Base-by-base conservation (phyloP, 164 flowering plant species). In the Taxillus chinensis region DNA sequence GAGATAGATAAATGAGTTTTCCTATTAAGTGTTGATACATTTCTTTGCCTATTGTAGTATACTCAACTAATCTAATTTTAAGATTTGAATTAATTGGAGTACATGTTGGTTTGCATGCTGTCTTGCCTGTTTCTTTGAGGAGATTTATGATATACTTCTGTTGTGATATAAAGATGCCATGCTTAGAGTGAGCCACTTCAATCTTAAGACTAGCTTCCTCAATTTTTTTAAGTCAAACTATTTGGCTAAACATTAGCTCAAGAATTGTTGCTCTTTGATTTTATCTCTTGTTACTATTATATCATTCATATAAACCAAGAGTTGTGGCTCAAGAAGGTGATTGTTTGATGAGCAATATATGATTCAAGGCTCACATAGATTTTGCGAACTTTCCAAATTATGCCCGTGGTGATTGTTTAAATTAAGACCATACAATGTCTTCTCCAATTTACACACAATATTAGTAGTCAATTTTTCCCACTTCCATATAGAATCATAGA, bases 1-100 rank as follows among this genome's bases (percentile, higher is more conserved):
- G 63, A 4, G 63, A 14, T 6, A 53, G 49, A 27, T 54, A 63
- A 15, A 63, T 63, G 3, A 63, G 13, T 54, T 41, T 53, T 14
- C 66, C 66, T 3, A 63, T 41, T 14, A 63, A 16, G 17, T 59
- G 40, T 13, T 55, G 59, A 5, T 48, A 48, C 3, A 8, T 3
- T 48, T 6, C 7, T 3, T 11, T 48, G 7, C 3, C 3, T 48
- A 3, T 48, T 8, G 51, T 7, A 7, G 51, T 6, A 13, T 48
- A 48, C 51, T 13, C 13, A 6, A 13, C n/a, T n/a, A n/a, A n/a
- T n/a, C n/a, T n/a, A n/a, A n/a, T n/a, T 48, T 48, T 48, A 3
- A 48, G 51, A 48, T 48, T 48, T 48, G 7, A 8, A 7, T 48
- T 13, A 8, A 48, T 48, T 3, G 51, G 7, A 11, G 51, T 48